Conservation (phyloP, 805 yeast species). For the Barnettozyma pratensis region DNA sequence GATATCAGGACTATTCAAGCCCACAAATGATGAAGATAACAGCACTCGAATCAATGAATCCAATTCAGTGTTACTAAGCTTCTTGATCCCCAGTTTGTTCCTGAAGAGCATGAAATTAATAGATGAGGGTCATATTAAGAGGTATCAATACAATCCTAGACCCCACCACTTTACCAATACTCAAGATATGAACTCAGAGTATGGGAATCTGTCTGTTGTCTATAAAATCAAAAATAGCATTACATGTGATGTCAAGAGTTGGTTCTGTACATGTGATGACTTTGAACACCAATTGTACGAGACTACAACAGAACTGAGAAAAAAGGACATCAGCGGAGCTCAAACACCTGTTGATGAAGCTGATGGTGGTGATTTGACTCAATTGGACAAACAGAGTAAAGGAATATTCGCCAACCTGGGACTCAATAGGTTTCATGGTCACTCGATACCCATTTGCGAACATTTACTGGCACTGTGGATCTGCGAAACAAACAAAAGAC, state of each 20-base stretch:
- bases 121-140: background rate
- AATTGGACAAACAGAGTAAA: no score
- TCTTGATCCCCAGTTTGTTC: slow-evolving; percentile 7
- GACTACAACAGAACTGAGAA: background rate
- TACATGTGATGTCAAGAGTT: slow-evolving; percentile 10
- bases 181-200: background rate
- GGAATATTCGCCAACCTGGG: no score
- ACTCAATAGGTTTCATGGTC: no score
- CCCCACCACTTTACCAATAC: no score
- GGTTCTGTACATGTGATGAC: slow-evolving; percentile 18
- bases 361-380: background rate
- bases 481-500: background rate
- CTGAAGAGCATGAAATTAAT: slow-evolving; percentile 3
- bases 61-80: slow-evolving; percentile 6
- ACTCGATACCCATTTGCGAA: background rate
- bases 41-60: background rate
- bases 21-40: background rate
- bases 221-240: background rate
- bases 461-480: slow-evolving; percentile 3
- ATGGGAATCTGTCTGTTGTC: background rate
- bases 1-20: background rate
- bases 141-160: background rate
- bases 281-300: background rate
- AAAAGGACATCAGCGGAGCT: background rate
- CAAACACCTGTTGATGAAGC: background rate